phyloP scores from a whole-genome alignment of 352 stramenopile genomes.

The Phytophthora lateralis region DNA sequence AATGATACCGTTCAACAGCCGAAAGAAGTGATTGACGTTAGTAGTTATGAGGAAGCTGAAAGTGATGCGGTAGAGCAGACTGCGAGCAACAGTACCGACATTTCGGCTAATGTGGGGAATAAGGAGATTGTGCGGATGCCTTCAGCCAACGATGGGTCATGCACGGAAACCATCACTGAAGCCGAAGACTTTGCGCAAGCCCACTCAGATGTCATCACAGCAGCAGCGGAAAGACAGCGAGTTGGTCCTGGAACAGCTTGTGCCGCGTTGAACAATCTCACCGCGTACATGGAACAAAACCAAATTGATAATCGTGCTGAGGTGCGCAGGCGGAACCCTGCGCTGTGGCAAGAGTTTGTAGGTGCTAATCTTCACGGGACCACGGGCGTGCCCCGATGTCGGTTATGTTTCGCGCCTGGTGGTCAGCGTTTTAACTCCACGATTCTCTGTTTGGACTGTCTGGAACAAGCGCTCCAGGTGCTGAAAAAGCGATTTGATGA shows the following conservation, averaged over 20 bases:
- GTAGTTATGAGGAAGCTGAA: constrained; percentile 10
- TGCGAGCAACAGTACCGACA: neutral
- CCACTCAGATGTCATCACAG: constrained; percentile 7
- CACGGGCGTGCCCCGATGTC: constrained; percentile 31
- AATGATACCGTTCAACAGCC: constrained; percentile 4
- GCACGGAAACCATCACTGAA: constrained; percentile 2
- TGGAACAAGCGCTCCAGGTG: constrained; percentile 33
- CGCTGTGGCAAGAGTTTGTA: constrained; percentile 51
- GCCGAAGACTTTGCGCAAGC: constrained; percentile 11
- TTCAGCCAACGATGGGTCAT: neutral
- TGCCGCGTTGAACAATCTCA: constrained; percentile 25
- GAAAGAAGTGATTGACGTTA: constrained; percentile 30
- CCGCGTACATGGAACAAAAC: constrained; percentile 41
- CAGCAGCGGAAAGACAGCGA: constrained; percentile 6
- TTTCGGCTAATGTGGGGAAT: neutral
- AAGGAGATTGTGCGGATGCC: constrained; percentile 1
- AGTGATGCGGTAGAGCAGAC: constrained; percentile 3
- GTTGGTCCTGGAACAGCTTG: constrained; percentile 10
- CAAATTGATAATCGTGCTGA: constrained; percentile 35
- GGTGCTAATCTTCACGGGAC: constrained; percentile 30
- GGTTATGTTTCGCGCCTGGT: constrained; percentile 48
- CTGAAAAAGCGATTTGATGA: constrained; percentile 24
- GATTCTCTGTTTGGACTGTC: constrained; percentile 53
- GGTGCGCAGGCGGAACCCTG: constrained; percentile 40
- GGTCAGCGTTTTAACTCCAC: constrained; percentile 58